These are phyloP conservation scores for Sugiyamaella novakii DNA, from an alignment of 1,139 yeast genomes.

Conservation along the genomic window DNA sequence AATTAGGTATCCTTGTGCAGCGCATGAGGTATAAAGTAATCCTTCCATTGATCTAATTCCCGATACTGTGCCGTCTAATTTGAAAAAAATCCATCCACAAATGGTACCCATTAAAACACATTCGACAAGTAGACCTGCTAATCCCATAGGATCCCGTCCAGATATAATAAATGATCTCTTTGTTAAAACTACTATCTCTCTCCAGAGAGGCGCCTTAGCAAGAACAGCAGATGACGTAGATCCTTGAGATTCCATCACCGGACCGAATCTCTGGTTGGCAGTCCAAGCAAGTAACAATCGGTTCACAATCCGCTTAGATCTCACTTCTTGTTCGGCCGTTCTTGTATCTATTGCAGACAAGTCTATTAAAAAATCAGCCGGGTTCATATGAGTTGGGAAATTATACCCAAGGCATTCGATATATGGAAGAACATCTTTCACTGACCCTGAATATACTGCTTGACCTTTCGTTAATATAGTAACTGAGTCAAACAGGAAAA, in stretches of 20 bases:
- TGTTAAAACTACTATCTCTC: constrained; percentile 60
- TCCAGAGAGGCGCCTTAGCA: constrained; percentile 43
- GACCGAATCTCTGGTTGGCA: constrained; percentile 17
- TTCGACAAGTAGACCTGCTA: constrained; percentile 57
- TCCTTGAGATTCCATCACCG: neutral
- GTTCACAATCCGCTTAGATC: constrained; percentile 51
- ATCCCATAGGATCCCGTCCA: constrained; percentile 60
- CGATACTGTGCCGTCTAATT: constrained; percentile 60
- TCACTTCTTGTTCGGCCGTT: constrained; percentile 47
- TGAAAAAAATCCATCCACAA: constrained; percentile 76
- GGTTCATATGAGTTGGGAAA: constrained; percentile 54
- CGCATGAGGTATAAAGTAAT: constrained; percentile 62
- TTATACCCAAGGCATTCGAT: constrained; percentile 53
- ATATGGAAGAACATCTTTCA: constrained; percentile 51
- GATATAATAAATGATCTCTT: constrained; percentile 59
- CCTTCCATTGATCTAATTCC: constrained; percentile 72
- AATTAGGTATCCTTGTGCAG: constrained; percentile 69
- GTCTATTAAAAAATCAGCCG: constrained; percentile 69
- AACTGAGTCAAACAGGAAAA: constrained; percentile 66
- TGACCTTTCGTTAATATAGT: constrained; percentile 71
- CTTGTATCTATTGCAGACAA: constrained; percentile 67
- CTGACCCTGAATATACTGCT: constrained; percentile 60
- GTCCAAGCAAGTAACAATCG: constrained; percentile 57
- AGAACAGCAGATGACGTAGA: constrained; percentile 3
- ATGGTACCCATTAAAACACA: constrained; percentile 59